Percentiles rank a stretch among this genome's conserved stretches.
Conservation (phyloP, 2,329 filamentous ascomycete genomes). For the Tolypocladium endophyticum region DNA sequence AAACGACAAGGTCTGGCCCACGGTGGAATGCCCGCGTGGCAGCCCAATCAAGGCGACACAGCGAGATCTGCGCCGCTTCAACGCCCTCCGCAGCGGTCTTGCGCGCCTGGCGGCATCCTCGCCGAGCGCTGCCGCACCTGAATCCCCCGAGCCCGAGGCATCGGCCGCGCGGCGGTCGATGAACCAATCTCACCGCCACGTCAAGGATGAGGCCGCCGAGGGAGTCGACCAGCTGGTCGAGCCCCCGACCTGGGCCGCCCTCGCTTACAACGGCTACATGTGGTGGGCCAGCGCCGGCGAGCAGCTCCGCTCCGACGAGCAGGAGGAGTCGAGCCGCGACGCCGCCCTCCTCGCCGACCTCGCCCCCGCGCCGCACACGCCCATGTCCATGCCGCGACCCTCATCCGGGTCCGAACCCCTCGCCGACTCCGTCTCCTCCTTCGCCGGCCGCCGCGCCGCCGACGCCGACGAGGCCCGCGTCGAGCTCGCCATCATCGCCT, state of each 20-base stretch:
- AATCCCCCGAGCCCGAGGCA: conserved; percentile 16
- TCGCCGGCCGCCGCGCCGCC: conserved; percentile 24
- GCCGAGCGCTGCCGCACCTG: conserved; percentile 13
- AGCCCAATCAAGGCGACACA: conserved; percentile 73
- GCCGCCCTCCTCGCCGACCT: conserved; percentile 45
- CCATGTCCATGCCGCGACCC: conserved; percentile 19
- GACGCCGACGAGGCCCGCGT: conserved; percentile 34
- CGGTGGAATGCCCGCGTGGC: conserved; percentile 56
- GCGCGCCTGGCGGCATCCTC: conserved; percentile 27
- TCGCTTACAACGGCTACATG: conserved; percentile 76
- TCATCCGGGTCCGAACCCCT: conserved; percentile 23
- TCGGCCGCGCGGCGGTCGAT: conserved; percentile 14
- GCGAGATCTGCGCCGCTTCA: conserved; percentile 75
- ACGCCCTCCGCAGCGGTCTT: conserved; percentile 55
- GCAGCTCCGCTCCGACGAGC: conserved; percentile 49
- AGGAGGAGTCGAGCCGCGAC: conserved; percentile 47
- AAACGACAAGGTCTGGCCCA: conserved; percentile 60
- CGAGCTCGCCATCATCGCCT: conserved; percentile 66
- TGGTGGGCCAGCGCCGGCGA: conserved; percentile 86
- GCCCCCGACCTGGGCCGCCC: conserved; percentile 57
- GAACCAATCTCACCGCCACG: conserved; percentile 13
- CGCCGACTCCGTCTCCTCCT: conserved; percentile 33
- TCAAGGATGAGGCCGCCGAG: conserved; percentile 31
- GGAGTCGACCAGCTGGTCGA: conserved; percentile 48
- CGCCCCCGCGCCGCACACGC: conserved; percentile 18